Percentiles rank a stretch among this genome's conserved stretches.
phyloP scores from a whole-genome alignment of 495 filamentous ascomycete genomes.

The Cercophora newfieldiana region DNA sequence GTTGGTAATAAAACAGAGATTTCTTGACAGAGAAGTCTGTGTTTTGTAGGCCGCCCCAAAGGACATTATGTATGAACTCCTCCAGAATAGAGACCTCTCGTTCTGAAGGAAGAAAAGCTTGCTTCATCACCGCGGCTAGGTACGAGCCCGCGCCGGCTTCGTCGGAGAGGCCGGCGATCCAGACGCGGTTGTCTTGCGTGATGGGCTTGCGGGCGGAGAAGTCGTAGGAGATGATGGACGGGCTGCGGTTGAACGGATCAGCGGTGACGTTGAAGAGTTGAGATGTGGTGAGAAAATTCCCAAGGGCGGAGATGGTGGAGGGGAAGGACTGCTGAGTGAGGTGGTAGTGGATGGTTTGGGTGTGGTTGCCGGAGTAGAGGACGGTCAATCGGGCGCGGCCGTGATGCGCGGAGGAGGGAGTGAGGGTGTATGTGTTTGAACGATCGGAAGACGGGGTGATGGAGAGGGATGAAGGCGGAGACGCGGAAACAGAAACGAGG shows the following conservation, averaged over 20 bases:
- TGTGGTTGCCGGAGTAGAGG: conserved; percentile 40
- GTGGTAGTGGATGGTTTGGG: conserved; percentile 52
- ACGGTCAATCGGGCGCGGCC: conserved; percentile 39
- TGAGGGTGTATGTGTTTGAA: neutral
- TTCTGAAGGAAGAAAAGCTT: conserved; percentile 43
- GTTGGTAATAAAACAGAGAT: conserved; percentile 55
- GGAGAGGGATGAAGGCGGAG: neutral
- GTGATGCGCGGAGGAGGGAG: neutral
- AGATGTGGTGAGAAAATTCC: conserved; percentile 41
- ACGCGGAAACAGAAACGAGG: neutral
- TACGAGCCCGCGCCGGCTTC: conserved; percentile 53
- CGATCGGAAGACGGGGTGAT: neutral
- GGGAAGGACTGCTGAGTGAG: conserved; percentile 46
- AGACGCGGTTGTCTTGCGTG: conserved; percentile 51
- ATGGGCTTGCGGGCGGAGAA: conserved; percentile 39
- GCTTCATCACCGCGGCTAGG: conserved; percentile 49
- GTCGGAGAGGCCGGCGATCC: conserved; percentile 55
- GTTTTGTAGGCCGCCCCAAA: conserved; percentile 46
- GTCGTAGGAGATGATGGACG: conserved; percentile 54
- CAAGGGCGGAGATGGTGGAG: conserved; percentile 36
- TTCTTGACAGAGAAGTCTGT: conserved; percentile 46
- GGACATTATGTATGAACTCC: conserved; percentile 43
- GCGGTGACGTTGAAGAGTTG: conserved; percentile 47
- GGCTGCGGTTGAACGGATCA: conserved; percentile 50
- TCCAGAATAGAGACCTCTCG: conserved; percentile 50